Evolutionary conservation across 2,329 filamentous ascomycete genomes (phyloP).

Genomic region (Aspergillus pseudoglaucus): DNA sequence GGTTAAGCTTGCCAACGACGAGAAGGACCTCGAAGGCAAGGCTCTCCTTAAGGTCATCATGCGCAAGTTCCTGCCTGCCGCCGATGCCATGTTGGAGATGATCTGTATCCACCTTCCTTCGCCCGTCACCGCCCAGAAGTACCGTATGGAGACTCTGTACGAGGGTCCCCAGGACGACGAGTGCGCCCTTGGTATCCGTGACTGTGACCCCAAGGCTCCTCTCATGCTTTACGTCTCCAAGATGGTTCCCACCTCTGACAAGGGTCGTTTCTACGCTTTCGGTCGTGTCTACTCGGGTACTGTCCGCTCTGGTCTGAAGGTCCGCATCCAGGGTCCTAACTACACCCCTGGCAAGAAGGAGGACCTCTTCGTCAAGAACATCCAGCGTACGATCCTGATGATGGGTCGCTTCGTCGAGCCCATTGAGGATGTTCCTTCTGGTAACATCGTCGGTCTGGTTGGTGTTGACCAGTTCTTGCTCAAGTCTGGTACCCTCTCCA

Average conservation of each 20-base stretch:
- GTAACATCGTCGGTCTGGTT: constrained; percentile 99
- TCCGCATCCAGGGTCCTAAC: constrained; percentile 99
- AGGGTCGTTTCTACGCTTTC: constrained; percentile 99
- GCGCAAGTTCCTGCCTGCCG: constrained; percentile 97
- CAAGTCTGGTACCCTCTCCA: constrained; percentile 99
- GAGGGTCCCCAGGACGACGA: constrained; percentile 93
- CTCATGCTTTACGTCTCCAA: constrained; percentile 99
- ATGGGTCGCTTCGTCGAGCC: constrained; percentile 99
- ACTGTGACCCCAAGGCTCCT: constrained; percentile 95
- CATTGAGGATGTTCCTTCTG: constrained; percentile 96
- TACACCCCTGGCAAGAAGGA: constrained; percentile 98
- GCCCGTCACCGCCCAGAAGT: constrained; percentile 89
- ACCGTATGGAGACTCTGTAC: constrained; percentile 98
- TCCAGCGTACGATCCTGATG: constrained; percentile 99
- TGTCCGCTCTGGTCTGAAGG: constrained; percentile 95
- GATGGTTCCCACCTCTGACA: constrained; percentile 99
- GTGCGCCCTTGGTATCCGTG: constrained; percentile 90
- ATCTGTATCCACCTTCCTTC: constrained; percentile 99
- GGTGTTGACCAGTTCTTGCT: constrained; percentile 99
- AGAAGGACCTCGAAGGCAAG: constrained; percentile 95
- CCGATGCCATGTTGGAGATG: constrained; percentile 98
- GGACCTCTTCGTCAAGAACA: constrained; percentile 97
- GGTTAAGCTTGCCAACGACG: constrained; percentile 80
- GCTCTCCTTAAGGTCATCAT: constrained; percentile 95
- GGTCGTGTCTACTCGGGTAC: constrained; percentile 99